Evolutionary conservation across 2,329 filamentous ascomycete species (phyloP).

Genomic region (Coniochaeta sp.): DNA sequence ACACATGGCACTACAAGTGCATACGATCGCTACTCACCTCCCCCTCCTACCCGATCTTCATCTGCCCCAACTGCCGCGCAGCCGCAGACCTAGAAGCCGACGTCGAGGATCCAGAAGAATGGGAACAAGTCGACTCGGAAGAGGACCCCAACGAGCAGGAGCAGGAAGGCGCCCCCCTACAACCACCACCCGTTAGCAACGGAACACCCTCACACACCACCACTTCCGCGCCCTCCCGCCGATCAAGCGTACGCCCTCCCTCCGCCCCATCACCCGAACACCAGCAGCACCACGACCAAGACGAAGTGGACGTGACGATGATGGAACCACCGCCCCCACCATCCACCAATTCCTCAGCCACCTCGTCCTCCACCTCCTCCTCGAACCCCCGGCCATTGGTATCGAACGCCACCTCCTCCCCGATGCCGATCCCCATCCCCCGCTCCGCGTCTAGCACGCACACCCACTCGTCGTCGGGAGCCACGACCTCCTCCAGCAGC

Average conservation of each 20-base stretch:
- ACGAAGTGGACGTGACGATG: constrained; percentile 15
- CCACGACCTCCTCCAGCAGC: no score
- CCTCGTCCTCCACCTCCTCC: background rate
- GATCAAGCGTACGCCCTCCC: no score
- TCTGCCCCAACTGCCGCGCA: constrained; percentile 95
- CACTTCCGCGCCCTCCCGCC: no score
- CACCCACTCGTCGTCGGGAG: no score
- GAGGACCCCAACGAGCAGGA: constrained; percentile 46
- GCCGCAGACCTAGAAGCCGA: constrained; percentile 93
- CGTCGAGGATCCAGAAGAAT: constrained; percentile 74
- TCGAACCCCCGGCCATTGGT: no score
- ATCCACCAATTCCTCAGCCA: background rate
- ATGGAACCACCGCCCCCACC: constrained; percentile 6
- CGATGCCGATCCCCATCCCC: no score
- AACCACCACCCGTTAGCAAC: no score
- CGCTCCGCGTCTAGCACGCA: no score
- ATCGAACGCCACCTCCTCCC: no score
- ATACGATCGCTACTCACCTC: constrained; percentile 76
- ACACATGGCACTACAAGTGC: constrained; percentile 99
- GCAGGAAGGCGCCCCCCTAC: constrained; percentile 7
- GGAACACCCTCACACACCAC: no score
- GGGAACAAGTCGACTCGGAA: constrained; percentile 53
- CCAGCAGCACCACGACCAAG: constrained; percentile 1
- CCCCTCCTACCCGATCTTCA: constrained; percentile 83
- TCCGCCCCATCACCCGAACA: no score